Conservation (phyloP, 2,329 filamentous ascomycete genomes). For the Aureobasidium namibiae region DNA sequence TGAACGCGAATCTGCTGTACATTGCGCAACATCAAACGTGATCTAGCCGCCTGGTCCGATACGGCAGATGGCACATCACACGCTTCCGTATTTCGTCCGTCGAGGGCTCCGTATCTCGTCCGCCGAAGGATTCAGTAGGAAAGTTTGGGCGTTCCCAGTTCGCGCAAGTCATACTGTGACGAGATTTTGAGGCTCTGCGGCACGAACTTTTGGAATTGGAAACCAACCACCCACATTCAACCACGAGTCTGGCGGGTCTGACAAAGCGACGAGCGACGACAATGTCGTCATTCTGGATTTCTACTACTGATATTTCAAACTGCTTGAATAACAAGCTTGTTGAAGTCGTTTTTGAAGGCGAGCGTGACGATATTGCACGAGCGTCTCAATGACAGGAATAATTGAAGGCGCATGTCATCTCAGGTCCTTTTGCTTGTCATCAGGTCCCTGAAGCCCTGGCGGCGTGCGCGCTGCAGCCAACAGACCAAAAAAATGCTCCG, state of each 20-base stretch:
- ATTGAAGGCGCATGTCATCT: too few relatives aligned
- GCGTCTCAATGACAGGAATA: too few relatives aligned
- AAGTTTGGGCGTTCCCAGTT: not conserved
- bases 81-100: not conserved
- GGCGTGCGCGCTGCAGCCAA: not conserved
- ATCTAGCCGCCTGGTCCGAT: not conserved
- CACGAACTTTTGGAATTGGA: too few relatives aligned
- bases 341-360: too few relatives aligned
- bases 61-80: not conserved
- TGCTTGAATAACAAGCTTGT: too few relatives aligned
- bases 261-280: not conserved
- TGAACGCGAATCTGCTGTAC: not conserved
- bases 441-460: not conserved
- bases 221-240: not conserved
- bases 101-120: too few relatives aligned
- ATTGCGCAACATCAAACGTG: not conserved
- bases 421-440: not conserved
- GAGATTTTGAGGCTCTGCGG: constrained; percentile 2
- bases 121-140: not conserved
- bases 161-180: not conserved
- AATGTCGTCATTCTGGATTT: too few relatives aligned
- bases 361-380: not conserved
- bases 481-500: not conserved
- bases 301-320: too few relatives aligned
- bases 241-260: not conserved